phyloP scores from a whole-genome alignment of 768 basidiomycete genomes.

The Leucosporidium yakuticum region DNA sequence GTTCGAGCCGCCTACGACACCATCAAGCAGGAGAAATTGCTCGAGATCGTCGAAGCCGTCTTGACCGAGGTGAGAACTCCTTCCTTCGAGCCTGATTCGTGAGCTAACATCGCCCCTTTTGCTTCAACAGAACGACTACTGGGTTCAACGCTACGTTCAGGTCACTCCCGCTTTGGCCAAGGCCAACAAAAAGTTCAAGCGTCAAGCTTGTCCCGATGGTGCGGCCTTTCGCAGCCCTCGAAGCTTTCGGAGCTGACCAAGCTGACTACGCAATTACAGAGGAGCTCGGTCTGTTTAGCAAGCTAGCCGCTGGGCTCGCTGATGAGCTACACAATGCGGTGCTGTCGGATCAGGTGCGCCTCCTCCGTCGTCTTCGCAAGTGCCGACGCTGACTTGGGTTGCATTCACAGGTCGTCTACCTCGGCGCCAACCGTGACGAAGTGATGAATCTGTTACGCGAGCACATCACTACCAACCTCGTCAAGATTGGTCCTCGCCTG shows the following conservation, averaged over 20 bases:
- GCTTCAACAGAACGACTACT: constrained; percentile 58
- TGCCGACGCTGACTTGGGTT: neutral
- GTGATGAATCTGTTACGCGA: constrained; percentile 72
- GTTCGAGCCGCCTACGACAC: constrained; percentile 95
- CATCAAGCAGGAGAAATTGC: constrained; percentile 78
- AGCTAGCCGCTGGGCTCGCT: constrained; percentile 64
- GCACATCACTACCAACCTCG: constrained; percentile 86
- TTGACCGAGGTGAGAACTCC: constrained; percentile 58
- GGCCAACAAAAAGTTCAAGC: constrained; percentile 8
- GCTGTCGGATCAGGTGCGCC: constrained; percentile 71
- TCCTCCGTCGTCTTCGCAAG: neutral
- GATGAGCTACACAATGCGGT: constrained; percentile 63
- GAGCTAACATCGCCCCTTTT: no score
- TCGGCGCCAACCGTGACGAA: constrained; percentile 52
- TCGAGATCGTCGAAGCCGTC: constrained; percentile 66
- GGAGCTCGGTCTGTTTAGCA: constrained; percentile 67
- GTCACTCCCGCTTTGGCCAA: constrained; percentile 53
- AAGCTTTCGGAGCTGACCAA: neutral
- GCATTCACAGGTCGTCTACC: constrained; percentile 52
- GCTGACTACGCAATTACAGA: constrained; percentile 47
- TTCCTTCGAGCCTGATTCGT: neutral
- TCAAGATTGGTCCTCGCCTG: constrained; percentile 80
- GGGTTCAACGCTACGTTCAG: constrained; percentile 64
- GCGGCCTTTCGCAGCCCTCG: neutral
- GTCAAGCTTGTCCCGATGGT: constrained; percentile 61